Base-by-base conservation (phyloP, 2,329 filamentous ascomycete species). In the Colletotrichum trifolii region DNA sequence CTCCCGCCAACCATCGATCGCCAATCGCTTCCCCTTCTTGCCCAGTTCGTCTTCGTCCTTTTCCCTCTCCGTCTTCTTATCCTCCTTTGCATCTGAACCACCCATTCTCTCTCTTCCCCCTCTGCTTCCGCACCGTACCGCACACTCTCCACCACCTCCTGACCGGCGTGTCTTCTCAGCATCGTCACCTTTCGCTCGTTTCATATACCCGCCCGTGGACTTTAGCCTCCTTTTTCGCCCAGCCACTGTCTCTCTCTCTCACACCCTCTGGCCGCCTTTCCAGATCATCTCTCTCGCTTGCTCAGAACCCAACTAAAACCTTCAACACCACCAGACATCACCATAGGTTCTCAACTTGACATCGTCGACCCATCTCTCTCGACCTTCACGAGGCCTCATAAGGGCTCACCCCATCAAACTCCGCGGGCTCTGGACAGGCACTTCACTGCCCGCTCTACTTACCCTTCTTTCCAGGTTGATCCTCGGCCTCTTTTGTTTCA, bases 391-490 rank as follows among this genome's bases (percentile, higher is more conserved):
- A 61, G 42, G 46, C 56, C 62, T 60, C 47, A 36, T 13, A 34
- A 50, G 38, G 64, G 62, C 62, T 62, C 58, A 34, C 38, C 59
- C 42, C 52, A 65, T 57, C 54, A 33, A 17, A 59, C 42, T 40
- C 46, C 54, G 40, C 45, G 53, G 60, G 58, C 64, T 60, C 47
- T 67, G 62, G 57, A 71, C 65, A 63, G 72, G 71, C 71, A 73
- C 52, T 38, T 54, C 55, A 62, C 38, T 57, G 65, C 62, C 48
- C 47, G 61, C 50, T 62, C 63, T n/a, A 69, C 68, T 68, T 75
- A 79, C 71, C 68, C 66, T 84, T 84, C 81, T 76, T 80, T 80
- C 81, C 82, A 83, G 85, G 85, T 87, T 86, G 85, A 87, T 79
- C 84, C 84, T 87, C 76, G 84, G 83, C 80, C 76, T 67, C 74